Conservation (phyloP, 2,329 filamentous ascomycete genomes). For the Cyanodermella asteris region DNA sequence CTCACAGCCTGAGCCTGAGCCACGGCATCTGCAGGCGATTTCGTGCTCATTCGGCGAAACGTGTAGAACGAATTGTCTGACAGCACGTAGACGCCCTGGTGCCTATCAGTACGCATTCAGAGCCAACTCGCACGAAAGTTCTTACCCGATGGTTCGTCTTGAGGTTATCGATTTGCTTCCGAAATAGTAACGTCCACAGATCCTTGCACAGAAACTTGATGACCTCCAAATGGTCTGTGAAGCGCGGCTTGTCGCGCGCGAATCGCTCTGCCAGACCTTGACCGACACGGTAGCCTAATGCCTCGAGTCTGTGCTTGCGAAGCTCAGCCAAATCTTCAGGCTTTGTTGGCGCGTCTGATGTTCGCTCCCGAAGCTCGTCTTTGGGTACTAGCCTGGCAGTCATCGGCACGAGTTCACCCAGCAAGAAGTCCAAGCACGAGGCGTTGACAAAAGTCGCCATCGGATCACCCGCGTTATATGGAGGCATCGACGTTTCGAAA, state of each 20-base stretch:
- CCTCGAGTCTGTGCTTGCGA: slow-evolving; percentile 52
- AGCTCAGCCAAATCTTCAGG: too few species aligned
- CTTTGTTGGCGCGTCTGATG: too few species aligned
- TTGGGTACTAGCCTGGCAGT: slow-evolving; percentile 68
- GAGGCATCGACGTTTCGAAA: slow-evolving; percentile 46
- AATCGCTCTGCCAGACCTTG: slow-evolving; percentile 79
- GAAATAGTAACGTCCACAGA: slow-evolving; percentile 80
- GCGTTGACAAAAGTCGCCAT: slow-evolving; percentile 55
- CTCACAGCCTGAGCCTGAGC: slow-evolving; percentile 57
- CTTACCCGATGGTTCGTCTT: slow-evolving; percentile 86
- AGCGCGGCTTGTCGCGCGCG: slow-evolving; percentile 63
- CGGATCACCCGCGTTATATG: slow-evolving; percentile 52
- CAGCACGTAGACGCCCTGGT: slow-evolving; percentile 75
- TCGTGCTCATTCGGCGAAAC: slow-evolving; percentile 71
- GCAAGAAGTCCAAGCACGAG: slow-evolving; percentile 77
- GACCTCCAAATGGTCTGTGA: slow-evolving; percentile 77
- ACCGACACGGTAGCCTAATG: slow-evolving; percentile 73
- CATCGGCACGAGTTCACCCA: slow-evolving; percentile 92
- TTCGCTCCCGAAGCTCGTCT: too few species aligned
- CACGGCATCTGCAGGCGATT: slow-evolving; percentile 50
- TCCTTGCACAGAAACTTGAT: slow-evolving; percentile 99
- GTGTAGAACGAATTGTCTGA: slow-evolving; percentile 85
- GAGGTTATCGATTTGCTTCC: slow-evolving; percentile 94
- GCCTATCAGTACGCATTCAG: slow-evolving; percentile 1
- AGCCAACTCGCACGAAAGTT: neutral